Base-by-base conservation (phyloP, 768 basidiomycete species). In the Sporobolomyces phaffii region DNA sequence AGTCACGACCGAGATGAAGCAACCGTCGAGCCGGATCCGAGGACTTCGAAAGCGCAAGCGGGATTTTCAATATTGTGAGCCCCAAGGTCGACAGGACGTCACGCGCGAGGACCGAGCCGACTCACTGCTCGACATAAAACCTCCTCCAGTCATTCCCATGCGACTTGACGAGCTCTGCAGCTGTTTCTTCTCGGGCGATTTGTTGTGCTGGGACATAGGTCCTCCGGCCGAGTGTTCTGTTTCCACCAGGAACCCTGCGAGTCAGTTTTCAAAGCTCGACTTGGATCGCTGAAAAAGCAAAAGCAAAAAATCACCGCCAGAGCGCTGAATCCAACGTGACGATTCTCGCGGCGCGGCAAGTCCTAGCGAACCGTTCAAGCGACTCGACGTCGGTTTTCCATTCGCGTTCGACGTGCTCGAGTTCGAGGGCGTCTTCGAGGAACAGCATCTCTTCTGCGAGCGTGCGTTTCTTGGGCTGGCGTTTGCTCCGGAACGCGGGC, bases 121-220 rank as follows among this genome's bases (percentile, higher is more conserved):
- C 70, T 53, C 33, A 71, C 64, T 74, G 74, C 62, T 75, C 73
- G 38, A 75, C 70, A 60, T 61, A 75, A 65, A 74, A 64, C 1
- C 72, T 44, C 11, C 74, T 66, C 69, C 69, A 75, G 41, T 74
- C 73, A 33, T 26, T 40, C 0, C 62, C 69, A 33, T 75, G 72
- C 31, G 40, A 34, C 29, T 49, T 43, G 18, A 62, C 68, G 36
- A 72, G 59, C 49, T 62, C 51, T 2, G 5, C 3, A 0, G 66
- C 54, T 1, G 40, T 15, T 28, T 64, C 56, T 5, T 52, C 63
- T 6, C 44, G 58, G 9, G 29, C 20, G 43, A 72, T 64, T 54
- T 72, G 70, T 33, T 65, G 60, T 15, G 70, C 62, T 11, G 70
- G 50, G 7, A 68, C 41, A 28, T 65, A 72, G 0, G 50, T 60